Conservation (phyloP, 73 alveolate genomes). For the Blepharisma japonicum region DNA sequence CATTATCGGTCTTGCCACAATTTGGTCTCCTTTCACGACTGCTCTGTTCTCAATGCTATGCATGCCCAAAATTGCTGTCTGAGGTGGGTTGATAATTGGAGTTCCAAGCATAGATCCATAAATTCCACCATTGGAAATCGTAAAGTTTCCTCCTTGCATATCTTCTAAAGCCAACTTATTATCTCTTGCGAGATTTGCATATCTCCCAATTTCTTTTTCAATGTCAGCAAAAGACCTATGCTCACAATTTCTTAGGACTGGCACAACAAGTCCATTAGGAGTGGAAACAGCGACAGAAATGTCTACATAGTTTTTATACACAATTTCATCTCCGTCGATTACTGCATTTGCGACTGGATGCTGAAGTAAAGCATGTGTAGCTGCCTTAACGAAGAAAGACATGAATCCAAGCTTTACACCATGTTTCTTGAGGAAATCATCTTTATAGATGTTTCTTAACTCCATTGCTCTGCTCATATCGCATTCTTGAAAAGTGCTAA, state of each 20-base stretch:
- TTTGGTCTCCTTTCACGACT: slow-evolving; percentile 71
- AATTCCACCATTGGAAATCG: slow-evolving; percentile 89
- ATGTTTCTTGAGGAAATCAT: slow-evolving; percentile 75
- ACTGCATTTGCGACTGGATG: slow-evolving; percentile 48
- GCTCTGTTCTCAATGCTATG: slow-evolving; percentile 79
- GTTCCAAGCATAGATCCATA: slow-evolving; percentile 88
- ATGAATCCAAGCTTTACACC: slow-evolving; percentile 85
- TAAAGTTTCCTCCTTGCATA: slow-evolving; percentile 91
- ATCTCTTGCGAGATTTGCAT: slow-evolving; percentile 33
- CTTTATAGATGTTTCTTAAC: slow-evolving; percentile 68
- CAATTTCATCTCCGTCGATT: slow-evolving; percentile 81
- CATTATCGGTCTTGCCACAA: slow-evolving; percentile 84
- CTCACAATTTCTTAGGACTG: slow-evolving; percentile 78
- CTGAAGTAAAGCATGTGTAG: slow-evolving; percentile 44
- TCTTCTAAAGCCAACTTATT: slow-evolving; percentile 81
- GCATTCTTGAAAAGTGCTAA: slow-evolving; percentile 77
- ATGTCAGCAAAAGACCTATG: slow-evolving; percentile 67
- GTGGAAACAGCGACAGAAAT: slow-evolving; percentile 90
- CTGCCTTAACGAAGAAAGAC: slow-evolving; percentile 80
- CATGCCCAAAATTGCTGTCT: slow-evolving; percentile 85
- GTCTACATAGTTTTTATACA: slow-evolving; percentile 82
- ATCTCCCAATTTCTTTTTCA: slow-evolving; percentile 40
- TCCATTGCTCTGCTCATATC: slow-evolving; percentile 86
- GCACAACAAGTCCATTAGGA: slow-evolving; percentile 89
- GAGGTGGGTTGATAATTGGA: slow-evolving; percentile 84